These are phyloP conservation scores for Gigaspora rosea DNA, from an alignment of 192 early-diverging fungal genomes.

Conservation along the genomic window DNA sequence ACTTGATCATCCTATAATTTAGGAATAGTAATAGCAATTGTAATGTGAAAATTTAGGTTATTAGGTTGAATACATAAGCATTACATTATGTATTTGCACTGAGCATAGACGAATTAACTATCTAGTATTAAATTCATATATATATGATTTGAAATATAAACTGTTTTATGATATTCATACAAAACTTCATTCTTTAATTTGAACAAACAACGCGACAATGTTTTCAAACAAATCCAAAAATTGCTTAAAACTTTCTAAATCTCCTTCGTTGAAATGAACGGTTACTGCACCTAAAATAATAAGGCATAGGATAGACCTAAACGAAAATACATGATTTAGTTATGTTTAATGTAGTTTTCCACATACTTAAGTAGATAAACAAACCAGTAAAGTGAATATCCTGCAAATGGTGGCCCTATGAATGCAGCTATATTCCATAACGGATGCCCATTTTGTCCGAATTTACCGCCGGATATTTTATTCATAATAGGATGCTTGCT, in stretches of 20 bases:
- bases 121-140: no score
- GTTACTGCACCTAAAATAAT: background rate
- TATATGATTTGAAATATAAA: no score
- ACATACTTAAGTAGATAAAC: background rate
- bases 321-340: background rate
- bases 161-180: background rate
- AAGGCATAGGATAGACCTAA: conserved; percentile 14
- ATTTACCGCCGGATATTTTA: conserved; percentile 12
- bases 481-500: conserved; percentile 15
- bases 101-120: background rate
- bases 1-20: no score
- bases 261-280: conserved; percentile 12
- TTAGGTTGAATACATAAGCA: background rate
- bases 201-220: background rate
- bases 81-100: background rate
- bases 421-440: background rate
- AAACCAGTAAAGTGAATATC: conserved; percentile 27
- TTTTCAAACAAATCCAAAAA: conserved; percentile 25
- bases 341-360: no score
- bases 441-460: conserved; percentile 16
- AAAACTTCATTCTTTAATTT: background rate
- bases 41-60: background rate
- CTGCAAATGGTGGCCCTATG: conserved; percentile 14
- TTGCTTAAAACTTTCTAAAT: conserved; percentile 20
- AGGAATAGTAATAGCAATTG: background rate